Conservation (phyloP, 169 alveolate species). For the Eimeria praecox region DNA sequence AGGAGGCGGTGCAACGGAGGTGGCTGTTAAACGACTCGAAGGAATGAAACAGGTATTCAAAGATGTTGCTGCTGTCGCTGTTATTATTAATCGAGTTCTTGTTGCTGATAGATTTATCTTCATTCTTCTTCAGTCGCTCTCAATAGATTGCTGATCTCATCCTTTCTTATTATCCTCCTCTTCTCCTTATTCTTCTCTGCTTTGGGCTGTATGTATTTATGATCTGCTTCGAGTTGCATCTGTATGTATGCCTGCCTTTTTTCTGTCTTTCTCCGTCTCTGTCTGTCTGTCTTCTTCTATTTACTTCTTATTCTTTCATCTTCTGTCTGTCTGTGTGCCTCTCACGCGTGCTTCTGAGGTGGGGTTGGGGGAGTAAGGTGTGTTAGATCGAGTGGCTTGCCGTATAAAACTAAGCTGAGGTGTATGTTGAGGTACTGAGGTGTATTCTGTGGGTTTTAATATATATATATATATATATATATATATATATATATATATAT, state of each 20-base stretch:
- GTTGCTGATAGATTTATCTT: not conserved
- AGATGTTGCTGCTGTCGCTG: not conserved
- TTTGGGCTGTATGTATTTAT: not conserved
- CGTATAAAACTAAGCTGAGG: too few relatives aligned
- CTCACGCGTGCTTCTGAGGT: too few relatives aligned
- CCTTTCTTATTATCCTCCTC: not conserved
- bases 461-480: too few relatives aligned
- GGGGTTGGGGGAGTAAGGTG: too few relatives aligned
- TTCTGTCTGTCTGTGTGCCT: not conserved
- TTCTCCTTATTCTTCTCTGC: too few relatives aligned
- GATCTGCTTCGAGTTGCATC: not conserved
- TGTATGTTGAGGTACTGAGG: too few relatives aligned
- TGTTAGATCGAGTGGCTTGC: too few relatives aligned
- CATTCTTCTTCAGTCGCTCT: not conserved
- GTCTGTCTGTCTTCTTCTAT: not conserved
- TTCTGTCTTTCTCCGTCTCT: not conserved
- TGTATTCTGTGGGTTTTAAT: too few relatives aligned
- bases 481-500: too few relatives aligned
- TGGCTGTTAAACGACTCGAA: slow-evolving; percentile 58
- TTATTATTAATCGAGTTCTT: too few relatives aligned
- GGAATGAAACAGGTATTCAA: slow-evolving; percentile 61
- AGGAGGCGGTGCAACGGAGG: slow-evolving; percentile 68
- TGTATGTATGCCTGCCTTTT: not conserved
- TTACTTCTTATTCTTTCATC: not conserved
- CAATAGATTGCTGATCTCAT: not conserved